Percentiles rank a stretch among this genome's conserved stretches.
These are phyloP conservation scores for Lanzia echinophila DNA, from an alignment of 2,329 filamentous ascomycete genomes.

Conservation along the genomic window DNA sequence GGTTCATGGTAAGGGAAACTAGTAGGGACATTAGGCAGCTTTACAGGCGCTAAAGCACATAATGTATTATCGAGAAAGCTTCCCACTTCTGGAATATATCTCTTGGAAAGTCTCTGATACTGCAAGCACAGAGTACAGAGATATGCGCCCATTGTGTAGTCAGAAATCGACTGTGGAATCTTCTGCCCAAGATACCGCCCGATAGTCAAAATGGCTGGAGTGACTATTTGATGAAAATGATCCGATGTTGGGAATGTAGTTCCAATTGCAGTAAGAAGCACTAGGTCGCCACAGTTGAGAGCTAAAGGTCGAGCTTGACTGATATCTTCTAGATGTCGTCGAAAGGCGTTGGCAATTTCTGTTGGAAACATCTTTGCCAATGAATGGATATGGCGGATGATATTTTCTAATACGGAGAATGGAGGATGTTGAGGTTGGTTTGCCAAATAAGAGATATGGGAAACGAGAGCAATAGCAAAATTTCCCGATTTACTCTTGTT, in stretches of 20 bases:
- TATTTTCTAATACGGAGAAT: slow-evolving; percentile 65
- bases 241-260: slow-evolving; percentile 91
- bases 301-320: slow-evolving; percentile 41
- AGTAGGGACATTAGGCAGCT: slow-evolving; percentile 41
- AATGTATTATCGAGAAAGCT: slow-evolving; percentile 75
- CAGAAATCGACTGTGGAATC: slow-evolving; percentile 55
- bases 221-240: slow-evolving; percentile 93
- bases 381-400: slow-evolving; percentile 88
- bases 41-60: slow-evolving; percentile 54
- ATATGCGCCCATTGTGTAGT: slow-evolving; percentile 69
- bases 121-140: slow-evolving; percentile 72
- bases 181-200: slow-evolving; percentile 76
- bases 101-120: slow-evolving; percentile 76
- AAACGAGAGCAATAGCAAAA: slow-evolving; percentile 60
- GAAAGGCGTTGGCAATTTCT: slow-evolving; percentile 71
- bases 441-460: slow-evolving; percentile 49
- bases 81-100: slow-evolving; percentile 83
- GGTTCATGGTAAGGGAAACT: slow-evolving; percentile 57
- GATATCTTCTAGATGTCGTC: slow-evolving; percentile 60
- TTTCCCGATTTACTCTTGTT: slow-evolving; percentile 77
- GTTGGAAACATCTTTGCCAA: slow-evolving; percentile 79
- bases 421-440: slow-evolving; percentile 41
- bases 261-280: slow-evolving; percentile 76
- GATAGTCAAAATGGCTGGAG: slow-evolving; percentile 82
- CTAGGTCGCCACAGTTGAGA: slow-evolving; percentile 63